Percentiles rank a stretch among this genome's conserved stretches.
Evolutionary conservation across 177 flowering plant species (phyloP).

Genomic region (Vitis hybrid): DNA sequence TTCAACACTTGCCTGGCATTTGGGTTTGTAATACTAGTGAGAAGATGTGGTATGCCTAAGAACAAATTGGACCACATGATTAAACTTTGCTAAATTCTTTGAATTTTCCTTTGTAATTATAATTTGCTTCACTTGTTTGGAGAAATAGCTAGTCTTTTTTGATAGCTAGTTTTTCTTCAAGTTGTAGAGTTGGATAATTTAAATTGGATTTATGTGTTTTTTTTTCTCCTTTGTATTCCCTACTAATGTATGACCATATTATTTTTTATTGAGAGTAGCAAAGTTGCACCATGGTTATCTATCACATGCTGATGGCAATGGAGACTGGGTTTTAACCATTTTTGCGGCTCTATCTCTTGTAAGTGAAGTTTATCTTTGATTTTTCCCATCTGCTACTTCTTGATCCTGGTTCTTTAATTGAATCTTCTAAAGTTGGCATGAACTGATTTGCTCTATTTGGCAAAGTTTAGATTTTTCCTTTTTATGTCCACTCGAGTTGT

Average conservation of each 20-base stretch:
- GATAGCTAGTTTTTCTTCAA: background rate
- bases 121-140: background rate
- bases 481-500: too few relatives aligned
- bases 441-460: too few relatives aligned
- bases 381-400: background rate
- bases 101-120: background rate
- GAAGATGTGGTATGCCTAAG: background rate
- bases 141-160: background rate
- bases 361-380: constrained; percentile 28
- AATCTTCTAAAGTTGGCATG: too few relatives aligned
- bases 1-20: background rate
- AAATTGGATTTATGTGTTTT: background rate
- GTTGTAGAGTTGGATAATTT: background rate
- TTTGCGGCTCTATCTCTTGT: constrained; percentile 84
- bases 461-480: too few relatives aligned
- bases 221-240: constrained; percentile 1
- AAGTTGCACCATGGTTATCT: constrained; percentile 85
- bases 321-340: constrained; percentile 97
- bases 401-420: background rate
- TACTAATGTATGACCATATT: constrained; percentile 3
- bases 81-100: background rate
- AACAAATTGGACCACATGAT: background rate
- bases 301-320: constrained; percentile 93
- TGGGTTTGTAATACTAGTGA: background rate
- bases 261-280: constrained; percentile 40